Conservation (phyloP, 2,329 filamentous ascomycete species). For the Teratosphaeria gauchensis region DNA sequence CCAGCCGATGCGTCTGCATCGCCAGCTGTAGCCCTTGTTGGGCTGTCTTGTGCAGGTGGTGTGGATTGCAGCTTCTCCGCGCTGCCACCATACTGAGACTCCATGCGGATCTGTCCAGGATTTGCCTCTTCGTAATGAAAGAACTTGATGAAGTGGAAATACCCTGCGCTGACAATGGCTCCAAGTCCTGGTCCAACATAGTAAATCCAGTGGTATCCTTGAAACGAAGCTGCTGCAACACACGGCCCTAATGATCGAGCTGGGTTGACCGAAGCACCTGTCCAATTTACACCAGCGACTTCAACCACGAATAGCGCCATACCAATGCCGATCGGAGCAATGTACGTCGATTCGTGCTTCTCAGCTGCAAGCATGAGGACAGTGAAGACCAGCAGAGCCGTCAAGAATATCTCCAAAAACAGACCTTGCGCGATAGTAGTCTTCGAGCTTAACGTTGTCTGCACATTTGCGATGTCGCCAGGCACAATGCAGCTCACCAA, state of each 20-base stretch:
- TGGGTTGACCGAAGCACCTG: slow-evolving; percentile 25
- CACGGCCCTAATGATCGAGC: slow-evolving; percentile 25
- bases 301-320: slow-evolving; percentile 53
- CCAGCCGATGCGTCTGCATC: not conserved
- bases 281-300: slow-evolving; percentile 18
- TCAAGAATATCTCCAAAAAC: slow-evolving; percentile 25
- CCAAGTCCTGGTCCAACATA: slow-evolving; percentile 19
- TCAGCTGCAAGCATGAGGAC: slow-evolving; percentile 28
- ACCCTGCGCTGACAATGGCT: slow-evolving; percentile 13
- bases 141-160: slow-evolving; percentile 14
- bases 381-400: slow-evolving; percentile 21
- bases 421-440: slow-evolving; percentile 16
- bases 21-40: not conserved
- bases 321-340: slow-evolving; percentile 64
- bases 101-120: slow-evolving; percentile 18
- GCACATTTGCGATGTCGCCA: not conserved
- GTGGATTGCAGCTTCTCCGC: not conserved
- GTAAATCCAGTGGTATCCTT: slow-evolving; percentile 6
- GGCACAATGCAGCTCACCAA: slow-evolving; percentile 19
- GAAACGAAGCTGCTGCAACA: slow-evolving; percentile 11
- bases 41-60: not conserved
- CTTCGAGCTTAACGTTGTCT: not conserved
- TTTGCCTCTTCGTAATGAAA: slow-evolving; percentile 23
- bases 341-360: slow-evolving; percentile 27
- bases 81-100: not conserved